Evolutionary conservation across 805 yeast genomes (phyloP).

Genomic region (Cyberlindnera mississippiensis): DNA sequence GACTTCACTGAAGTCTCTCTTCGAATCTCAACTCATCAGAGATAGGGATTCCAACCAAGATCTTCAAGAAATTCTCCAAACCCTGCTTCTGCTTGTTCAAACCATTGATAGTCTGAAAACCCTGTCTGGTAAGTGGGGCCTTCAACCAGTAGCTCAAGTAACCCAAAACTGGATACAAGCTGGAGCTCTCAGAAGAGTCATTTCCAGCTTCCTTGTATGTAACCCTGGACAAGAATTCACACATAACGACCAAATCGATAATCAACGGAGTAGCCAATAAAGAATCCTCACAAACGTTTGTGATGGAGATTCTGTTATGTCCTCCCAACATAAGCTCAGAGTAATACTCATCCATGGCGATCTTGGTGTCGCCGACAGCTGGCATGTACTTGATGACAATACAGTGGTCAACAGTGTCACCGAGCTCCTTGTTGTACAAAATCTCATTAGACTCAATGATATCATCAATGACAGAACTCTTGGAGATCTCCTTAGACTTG

Average conservation of each 20-base stretch:
- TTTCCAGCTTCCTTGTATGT: constrained; percentile 55
- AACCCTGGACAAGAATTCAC: constrained; percentile 88
- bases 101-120: constrained; percentile 87
- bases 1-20: constrained; percentile 58
- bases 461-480: constrained; percentile 90
- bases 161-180: constrained; percentile 83
- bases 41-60: constrained; percentile 86
- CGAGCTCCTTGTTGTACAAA: constrained; percentile 75
- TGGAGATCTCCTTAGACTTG: constrained; percentile 92
- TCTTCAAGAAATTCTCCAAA: constrained; percentile 84
- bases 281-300: constrained; percentile 96
- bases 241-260: constrained; percentile 83
- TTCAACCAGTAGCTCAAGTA: constrained; percentile 93
- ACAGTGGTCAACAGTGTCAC: constrained; percentile 83
- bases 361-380: constrained; percentile 95
- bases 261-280: constrained; percentile 91
- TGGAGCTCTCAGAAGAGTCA: constrained; percentile 30
- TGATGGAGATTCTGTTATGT: constrained; percentile 89
- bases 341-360: constrained; percentile 98
- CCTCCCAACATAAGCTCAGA: constrained; percentile 97
- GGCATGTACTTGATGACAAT: constrained; percentile 91
- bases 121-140: constrained; percentile 92
- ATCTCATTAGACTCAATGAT: constrained; percentile 84
- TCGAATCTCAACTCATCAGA: constrained; percentile 91
- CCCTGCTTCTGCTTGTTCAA: constrained; percentile 93